Percentiles rank a stretch among this genome's conserved stretches.
Conservation (phyloP, 2,329 filamentous ascomycete genomes). For the Lecanosticta acicola region DNA sequence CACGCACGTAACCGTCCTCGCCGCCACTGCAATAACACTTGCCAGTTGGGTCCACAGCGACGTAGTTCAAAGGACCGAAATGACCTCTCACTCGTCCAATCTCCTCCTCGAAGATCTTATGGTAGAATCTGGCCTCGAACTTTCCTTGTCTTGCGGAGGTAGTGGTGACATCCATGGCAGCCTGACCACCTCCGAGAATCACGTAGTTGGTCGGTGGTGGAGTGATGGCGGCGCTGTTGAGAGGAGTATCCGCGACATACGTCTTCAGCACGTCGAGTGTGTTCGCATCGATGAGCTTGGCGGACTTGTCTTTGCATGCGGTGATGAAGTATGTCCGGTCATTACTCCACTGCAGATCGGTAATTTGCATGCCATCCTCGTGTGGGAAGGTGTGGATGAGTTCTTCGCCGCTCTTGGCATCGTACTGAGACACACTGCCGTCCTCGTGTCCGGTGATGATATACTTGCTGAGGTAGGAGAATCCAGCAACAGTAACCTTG, state of each 20-base stretch:
- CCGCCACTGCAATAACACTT: slow-evolving; percentile 91
- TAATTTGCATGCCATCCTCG: slow-evolving; percentile 76
- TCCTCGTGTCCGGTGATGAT: slow-evolving; percentile 98
- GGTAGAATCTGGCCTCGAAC: slow-evolving; percentile 98
- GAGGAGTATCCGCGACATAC: slow-evolving; percentile 83
- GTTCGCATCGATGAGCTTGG: slow-evolving; percentile 81
- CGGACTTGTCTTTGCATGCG: slow-evolving; percentile 93
- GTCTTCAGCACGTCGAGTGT: slow-evolving; percentile 91
- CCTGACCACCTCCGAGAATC: slow-evolving; percentile 95
- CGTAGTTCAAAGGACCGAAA: slow-evolving; percentile 94
- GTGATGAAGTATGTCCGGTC: slow-evolving; percentile 99
- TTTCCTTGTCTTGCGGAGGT: slow-evolving; percentile 93
- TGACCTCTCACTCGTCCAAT: slow-evolving; percentile 94
- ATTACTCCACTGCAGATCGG: slow-evolving; percentile 87
- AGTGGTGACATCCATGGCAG: slow-evolving; percentile 97
- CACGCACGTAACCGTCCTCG: slow-evolving; percentile 96
- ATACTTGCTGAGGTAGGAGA: slow-evolving; percentile 90
- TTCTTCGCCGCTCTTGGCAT: slow-evolving; percentile 83
- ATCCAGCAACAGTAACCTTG: slow-evolving; percentile 96
- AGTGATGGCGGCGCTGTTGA: slow-evolving; percentile 92
- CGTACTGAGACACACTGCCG: slow-evolving; percentile 83
- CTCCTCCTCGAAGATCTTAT: slow-evolving; percentile 99
- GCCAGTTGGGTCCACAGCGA: slow-evolving; percentile 86
- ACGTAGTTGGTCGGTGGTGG: slow-evolving; percentile 98
- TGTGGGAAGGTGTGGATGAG: slow-evolving; percentile 77